phyloP scores from a whole-genome alignment of 306 rosid species.

The Betula pendula region DNA sequence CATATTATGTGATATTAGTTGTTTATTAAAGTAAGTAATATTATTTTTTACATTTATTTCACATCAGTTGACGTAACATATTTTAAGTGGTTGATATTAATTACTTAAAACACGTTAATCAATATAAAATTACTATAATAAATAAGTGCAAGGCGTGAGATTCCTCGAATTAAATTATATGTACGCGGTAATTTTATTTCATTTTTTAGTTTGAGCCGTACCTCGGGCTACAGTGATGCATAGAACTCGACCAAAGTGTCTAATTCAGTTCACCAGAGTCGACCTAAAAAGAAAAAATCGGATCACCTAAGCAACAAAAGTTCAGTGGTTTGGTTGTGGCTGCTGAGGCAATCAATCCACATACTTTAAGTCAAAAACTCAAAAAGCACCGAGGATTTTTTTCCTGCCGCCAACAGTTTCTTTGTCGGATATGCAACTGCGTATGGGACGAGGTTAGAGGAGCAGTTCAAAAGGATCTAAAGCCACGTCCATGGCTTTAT shows the following conservation, averaged over 20 bases:
- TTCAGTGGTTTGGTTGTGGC: background rate
- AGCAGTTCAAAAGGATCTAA: background rate
- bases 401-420: background rate
- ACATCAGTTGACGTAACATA: no score
- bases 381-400: background rate
- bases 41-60: no score
- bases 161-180: no score
- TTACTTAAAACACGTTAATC: no score
- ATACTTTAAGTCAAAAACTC: background rate
- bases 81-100: no score
- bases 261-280: background rate
- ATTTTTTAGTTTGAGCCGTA: background rate
- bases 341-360: background rate
- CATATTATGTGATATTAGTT: no score
- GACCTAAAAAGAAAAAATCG: background rate
- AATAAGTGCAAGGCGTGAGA: no score
- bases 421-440: background rate
- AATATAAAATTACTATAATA: no score
- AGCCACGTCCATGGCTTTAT: background rate
- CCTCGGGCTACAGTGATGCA: background rate
- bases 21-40: no score
- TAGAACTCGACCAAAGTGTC: background rate
- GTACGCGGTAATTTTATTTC: no score
- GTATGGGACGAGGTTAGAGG: background rate
- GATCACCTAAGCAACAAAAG: background rate